Base-by-base conservation (phyloP, 2,329 filamentous ascomycete genomes). In the Chaetomium globosum region DNA sequence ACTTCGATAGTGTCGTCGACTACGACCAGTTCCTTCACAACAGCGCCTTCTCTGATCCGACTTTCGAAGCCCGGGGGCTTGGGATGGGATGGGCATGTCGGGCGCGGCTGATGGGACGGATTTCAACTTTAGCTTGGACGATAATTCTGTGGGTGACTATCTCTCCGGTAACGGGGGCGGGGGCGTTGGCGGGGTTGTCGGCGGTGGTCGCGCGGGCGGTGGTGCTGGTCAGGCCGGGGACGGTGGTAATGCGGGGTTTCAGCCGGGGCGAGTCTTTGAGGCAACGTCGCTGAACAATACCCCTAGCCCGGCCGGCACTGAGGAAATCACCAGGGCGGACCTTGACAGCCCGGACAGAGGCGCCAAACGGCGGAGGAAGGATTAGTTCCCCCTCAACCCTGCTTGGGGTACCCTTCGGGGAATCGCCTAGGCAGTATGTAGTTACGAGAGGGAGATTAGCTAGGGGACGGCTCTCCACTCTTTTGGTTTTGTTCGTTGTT, bases 81-180 rank as follows among this genome's bases (percentile, higher is more conserved):
- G 33, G 33, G 54, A 61, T 12, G 60, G 53, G 5, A 23, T 61
- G 36, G 60, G 46, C 7, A 12, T 52, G 13, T 9, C 46, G 9
- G 30, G 46, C 21, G 16, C 13, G 9, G 55, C 53, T 12, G 69
- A 71, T 19, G 69, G 68, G 75, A 79, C 77, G 59, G 80, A 79
- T 67, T 83, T 86, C 63, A 82, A 82, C 71, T 85, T 85, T 67
- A 79, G 77, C 43, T 76, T 85, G 6, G 81, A 83, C 62, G 71
- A 75, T 6, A 71, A 71, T 19, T 12, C 56, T 71, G 61, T 63
- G 70, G 52, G 28, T 19, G 56, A 51, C 30, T 64, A 51, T 31
- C 31, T 70, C 4, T 48, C 39, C 26, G 56, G 48, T 6, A 49
- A n/a, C 16, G 52, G 19, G 28, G 16, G 65, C 21, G 54, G 30